A percentile compares a stretch with the other conserved stretches of the same genome.
phyloP scores from a whole-genome alignment of 495 filamentous ascomycete genomes.

The Hypoxylon lenormandii region DNA sequence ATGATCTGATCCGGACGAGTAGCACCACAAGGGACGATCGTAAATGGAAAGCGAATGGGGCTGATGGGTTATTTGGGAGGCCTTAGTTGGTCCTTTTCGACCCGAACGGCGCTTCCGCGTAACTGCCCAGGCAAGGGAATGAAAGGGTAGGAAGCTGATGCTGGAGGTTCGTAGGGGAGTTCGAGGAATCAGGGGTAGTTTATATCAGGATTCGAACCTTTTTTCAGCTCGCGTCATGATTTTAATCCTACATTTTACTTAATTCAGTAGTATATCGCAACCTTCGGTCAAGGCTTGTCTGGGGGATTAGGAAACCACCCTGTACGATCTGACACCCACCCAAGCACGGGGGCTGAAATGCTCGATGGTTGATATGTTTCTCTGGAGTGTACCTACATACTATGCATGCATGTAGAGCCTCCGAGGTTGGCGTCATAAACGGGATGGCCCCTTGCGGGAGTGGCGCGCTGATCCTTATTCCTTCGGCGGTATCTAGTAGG shows the following conservation, averaged over 20 bases:
- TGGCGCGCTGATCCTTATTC: conserved; percentile 44
- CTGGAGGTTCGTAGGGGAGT: conserved; percentile 6
- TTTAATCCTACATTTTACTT: conserved; percentile 8
- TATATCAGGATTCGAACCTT: conserved; percentile 23
- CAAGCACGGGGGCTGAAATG: conserved; percentile 4
- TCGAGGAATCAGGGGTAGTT: conserved; percentile 19
- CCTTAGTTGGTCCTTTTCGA: conserved; percentile 5
- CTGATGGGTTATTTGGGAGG: conserved; percentile 1
- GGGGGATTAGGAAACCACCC: background rate
- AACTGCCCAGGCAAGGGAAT: conserved; percentile 11
- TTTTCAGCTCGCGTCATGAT: conserved; percentile 26
- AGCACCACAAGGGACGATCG: background rate
- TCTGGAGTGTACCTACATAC: background rate
- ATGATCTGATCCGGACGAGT: background rate
- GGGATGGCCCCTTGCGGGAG: conserved; percentile 40
- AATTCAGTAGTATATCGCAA: conserved; percentile 8
- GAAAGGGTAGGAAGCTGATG: conserved; percentile 29
- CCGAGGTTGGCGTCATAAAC: conserved; percentile 21
- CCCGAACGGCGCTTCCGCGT: conserved; percentile 16
- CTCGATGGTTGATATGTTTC: conserved; percentile 9
- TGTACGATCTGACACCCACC: conserved; percentile 10
- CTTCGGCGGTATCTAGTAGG: conserved; percentile 39
- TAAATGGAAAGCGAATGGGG: background rate
- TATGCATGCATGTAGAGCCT: conserved; percentile 27
- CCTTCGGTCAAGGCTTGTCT: background rate